Base-by-base conservation (phyloP, 352 stramenopile genomes). In the Phytophthora aleatoria region DNA sequence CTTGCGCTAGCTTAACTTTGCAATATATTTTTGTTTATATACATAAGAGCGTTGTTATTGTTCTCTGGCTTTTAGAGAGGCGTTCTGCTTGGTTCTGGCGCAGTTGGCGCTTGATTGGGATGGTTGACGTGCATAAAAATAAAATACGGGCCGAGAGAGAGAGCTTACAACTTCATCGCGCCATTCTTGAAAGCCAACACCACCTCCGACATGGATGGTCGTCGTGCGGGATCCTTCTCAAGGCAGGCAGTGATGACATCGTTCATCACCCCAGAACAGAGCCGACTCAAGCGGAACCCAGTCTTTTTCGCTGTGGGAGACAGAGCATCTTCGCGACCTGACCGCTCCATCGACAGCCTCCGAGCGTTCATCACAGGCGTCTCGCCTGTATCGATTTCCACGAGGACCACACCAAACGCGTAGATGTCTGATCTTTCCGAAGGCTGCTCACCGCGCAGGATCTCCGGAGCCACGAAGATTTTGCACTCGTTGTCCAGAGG, bases 351-450 rank as follows among this genome's bases (percentile, higher is more conserved):
- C 15, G 72, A 63, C 24, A 83, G 58, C 1, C 71, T 80, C 31
- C 75, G 60, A 16, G 77, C 70, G 58, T 94, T 89, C 53, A 84
- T 73, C 38, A 88, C 76, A 0, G 84, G 86, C 26, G 79, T 87
- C 58, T 90, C 80, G 16, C 83, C 81, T 5, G 83, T 79, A 50
- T 90, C 83, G 27, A 95, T 74, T 57, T 95, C 86, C 26, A 92
- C 84, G 31, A 95, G 77, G 26, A 93, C 61, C 20, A 95, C 83
- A 30, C 84, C 86, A 50, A 95, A 90, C 45, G 86, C 73, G 63
- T 85, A 95, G 13, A 92, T 81, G 27, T 95, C 84, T 13, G 84
- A 76, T 61, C 77, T 83, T 33, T 91, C 84, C 0, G 77, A 90
- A 36, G 83, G 83, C 52, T 89, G 79, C 44, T 91, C 80, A 5